Percentiles rank a stretch among this genome's conserved stretches.
These are phyloP conservation scores for Blastocystis hominis DNA, from an alignment of 352 stramenopile genomes.

Conservation along the genomic window DNA sequence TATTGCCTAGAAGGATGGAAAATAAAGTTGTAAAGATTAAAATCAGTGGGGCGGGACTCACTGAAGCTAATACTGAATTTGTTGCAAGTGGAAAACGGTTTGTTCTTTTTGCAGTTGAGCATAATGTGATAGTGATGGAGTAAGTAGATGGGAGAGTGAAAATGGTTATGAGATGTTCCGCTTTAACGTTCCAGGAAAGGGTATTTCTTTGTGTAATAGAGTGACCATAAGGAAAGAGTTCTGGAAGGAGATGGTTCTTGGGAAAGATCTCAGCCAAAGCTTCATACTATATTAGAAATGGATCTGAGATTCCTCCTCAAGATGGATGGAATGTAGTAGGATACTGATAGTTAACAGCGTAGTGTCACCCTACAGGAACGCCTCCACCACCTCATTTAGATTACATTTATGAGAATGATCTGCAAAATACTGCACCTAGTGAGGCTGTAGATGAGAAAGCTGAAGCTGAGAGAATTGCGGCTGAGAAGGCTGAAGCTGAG, in stretches of 20 bases:
- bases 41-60: neutral
- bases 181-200: constrained; percentile 53
- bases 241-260: constrained; percentile 23
- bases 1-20: neutral
- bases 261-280: neutral
- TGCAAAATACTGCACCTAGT: neutral
- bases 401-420: constrained; percentile 21
- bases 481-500: neutral
- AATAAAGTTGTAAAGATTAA: constrained; percentile 14
- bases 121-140: neutral
- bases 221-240: constrained; percentile 5
- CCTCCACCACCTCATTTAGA: neutral
- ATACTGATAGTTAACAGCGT: neutral
- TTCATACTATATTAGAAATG: neutral
- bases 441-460: neutral
- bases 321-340: constrained; percentile 2
- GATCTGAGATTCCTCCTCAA: neutral
- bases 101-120: neutral
- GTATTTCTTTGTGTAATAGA: neutral
- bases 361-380: constrained; percentile 14
- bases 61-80: constrained; percentile 9
- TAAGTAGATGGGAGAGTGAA: constrained; percentile 35
- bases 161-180: constrained; percentile 45
- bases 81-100: constrained; percentile 7
- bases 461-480: neutral